Evolutionary conservation across 352 stramenopile genomes (phyloP).

Genomic region (Pythium myriotylum): DNA sequence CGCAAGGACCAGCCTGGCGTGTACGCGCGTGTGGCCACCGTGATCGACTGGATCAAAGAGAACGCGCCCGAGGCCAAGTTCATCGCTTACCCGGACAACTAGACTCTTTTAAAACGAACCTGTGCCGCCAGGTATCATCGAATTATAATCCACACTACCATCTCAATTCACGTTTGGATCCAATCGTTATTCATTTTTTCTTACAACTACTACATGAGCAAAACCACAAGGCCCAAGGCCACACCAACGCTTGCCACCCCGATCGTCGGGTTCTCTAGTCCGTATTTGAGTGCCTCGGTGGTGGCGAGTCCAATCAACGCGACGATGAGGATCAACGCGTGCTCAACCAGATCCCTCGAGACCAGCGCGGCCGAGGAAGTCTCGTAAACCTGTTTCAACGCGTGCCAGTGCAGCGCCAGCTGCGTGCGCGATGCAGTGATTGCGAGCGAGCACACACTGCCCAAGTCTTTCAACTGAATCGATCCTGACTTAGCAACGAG

Average conservation of each 20-base stretch:
- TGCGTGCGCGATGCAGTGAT: conserved; percentile 5
- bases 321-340: conserved; percentile 2
- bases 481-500: not conserved
- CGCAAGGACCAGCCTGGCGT: conserved; percentile 22
- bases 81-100: conserved; percentile 8
- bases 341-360: conserved; percentile 9
- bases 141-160: no score
- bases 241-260: no score
- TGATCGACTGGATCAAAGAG: conserved; percentile 16
- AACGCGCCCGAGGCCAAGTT: conserved; percentile 5
- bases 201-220: no score
- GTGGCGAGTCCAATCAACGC: conserved; percentile 1
- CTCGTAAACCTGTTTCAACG: conserved; percentile 1
- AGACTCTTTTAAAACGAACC: not conserved
- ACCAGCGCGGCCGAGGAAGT: not conserved
- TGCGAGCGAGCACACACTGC: not conserved
- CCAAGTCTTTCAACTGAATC: not conserved
- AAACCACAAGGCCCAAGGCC: no score
- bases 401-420: conserved; percentile 7
- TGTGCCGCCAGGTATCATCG: no score
- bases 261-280: not conserved
- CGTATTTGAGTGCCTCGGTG: not conserved
- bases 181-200: no score
- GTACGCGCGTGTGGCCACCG: conserved; percentile 17
- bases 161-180: no score